Percentiles rank a stretch among this genome's conserved stretches.
These are phyloP conservation scores for Xylariaceae sp. DNA, from an alignment of 2,329 filamentous ascomycete species.

Conservation along the genomic window DNA sequence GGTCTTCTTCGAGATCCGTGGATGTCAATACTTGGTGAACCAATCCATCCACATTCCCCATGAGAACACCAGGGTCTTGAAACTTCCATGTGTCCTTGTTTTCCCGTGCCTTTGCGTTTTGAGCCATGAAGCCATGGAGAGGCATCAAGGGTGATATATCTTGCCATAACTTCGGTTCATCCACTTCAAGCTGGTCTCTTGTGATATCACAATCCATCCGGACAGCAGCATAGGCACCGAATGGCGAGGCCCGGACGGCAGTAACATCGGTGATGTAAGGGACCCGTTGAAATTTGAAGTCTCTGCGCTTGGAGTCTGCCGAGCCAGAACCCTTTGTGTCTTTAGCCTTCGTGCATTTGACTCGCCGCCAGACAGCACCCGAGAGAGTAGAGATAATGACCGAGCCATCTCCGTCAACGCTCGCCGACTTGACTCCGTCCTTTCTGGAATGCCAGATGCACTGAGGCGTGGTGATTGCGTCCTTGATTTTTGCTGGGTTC, in stretches of 20 bases:
- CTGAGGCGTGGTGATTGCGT: constrained; percentile 68
- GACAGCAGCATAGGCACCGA: constrained; percentile 82
- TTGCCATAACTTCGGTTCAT: constrained; percentile 62
- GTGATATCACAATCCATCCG: constrained; percentile 80
- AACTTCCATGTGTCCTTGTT: constrained; percentile 34
- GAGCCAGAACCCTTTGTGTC: constrained; percentile 36
- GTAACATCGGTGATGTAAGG: constrained; percentile 80
- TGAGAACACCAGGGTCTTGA: constrained; percentile 35
- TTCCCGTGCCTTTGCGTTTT: constrained; percentile 28
- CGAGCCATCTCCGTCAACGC: constrained; percentile 84
- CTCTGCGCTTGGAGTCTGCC: constrained; percentile 61
- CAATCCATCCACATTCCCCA: constrained; percentile 43
- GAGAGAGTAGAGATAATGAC: constrained; percentile 91
- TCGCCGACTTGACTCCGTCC: constrained; percentile 77
- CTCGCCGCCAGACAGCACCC: constrained; percentile 85
- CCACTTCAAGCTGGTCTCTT: constrained; percentile 59
- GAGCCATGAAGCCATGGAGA: constrained; percentile 51
- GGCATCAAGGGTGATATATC: constrained; percentile 65
- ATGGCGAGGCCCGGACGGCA: constrained; percentile 78
- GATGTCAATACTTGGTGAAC: constrained; percentile 51
- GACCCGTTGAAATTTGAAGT: constrained; percentile 92
- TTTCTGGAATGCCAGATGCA: constrained; percentile 87
- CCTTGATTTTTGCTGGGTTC: constrained; percentile 83
- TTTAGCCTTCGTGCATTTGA: constrained; percentile 76
- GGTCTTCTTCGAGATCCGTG: constrained; percentile 57